A percentile compares a stretch with the other conserved stretches of the same genome.
phyloP scores from a whole-genome alignment of 208 protist genomes.

The Eutreptiella sp. region DNA sequence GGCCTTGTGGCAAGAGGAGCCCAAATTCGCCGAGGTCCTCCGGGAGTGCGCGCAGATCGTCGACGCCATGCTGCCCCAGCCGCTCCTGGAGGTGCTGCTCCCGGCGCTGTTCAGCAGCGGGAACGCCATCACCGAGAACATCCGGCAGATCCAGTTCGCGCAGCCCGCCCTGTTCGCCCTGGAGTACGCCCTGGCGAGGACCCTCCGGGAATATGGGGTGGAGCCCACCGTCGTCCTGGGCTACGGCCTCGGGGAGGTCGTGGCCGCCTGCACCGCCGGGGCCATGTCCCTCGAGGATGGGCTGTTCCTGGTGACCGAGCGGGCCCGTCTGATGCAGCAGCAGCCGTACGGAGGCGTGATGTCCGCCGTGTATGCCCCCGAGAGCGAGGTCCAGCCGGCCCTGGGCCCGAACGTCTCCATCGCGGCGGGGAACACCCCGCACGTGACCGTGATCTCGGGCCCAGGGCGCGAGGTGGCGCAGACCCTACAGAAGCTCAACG shows the following conservation, averaged over 20 bases:
- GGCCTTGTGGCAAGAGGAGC: conserved; percentile 28
- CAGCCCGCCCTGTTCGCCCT: conserved; percentile 41
- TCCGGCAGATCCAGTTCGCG: not conserved
- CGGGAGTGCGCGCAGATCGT: conserved; percentile 28
- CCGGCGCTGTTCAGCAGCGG: too few species aligned
- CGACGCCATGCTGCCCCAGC: not conserved
- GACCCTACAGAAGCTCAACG: conserved; percentile 3
- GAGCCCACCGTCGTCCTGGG: conserved; percentile 32
- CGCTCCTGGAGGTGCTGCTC: too few species aligned
- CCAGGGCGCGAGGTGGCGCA: too few species aligned
- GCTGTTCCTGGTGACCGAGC: conserved; percentile 20
- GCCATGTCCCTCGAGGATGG: conserved; percentile 38
- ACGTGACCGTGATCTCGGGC: conserved; percentile 9
- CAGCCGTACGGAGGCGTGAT: conserved; percentile 12
- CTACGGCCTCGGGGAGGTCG: conserved; percentile 44
- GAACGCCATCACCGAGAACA: not conserved
- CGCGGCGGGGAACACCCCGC: conserved; percentile 12
- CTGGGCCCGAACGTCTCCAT: conserved; percentile 8
- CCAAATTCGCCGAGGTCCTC: conserved; percentile 28
- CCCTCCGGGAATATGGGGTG: conserved; percentile 28
- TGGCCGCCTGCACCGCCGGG: conserved; percentile 28
- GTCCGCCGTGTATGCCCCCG: conserved; percentile 2
- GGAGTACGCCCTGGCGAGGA: conserved; percentile 33
- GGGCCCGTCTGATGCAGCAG: too few species aligned
- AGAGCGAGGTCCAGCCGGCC: too few species aligned